phyloP scores from a whole-genome alignment of 345 rosid genomes.

The Ceriops tagal region DNA sequence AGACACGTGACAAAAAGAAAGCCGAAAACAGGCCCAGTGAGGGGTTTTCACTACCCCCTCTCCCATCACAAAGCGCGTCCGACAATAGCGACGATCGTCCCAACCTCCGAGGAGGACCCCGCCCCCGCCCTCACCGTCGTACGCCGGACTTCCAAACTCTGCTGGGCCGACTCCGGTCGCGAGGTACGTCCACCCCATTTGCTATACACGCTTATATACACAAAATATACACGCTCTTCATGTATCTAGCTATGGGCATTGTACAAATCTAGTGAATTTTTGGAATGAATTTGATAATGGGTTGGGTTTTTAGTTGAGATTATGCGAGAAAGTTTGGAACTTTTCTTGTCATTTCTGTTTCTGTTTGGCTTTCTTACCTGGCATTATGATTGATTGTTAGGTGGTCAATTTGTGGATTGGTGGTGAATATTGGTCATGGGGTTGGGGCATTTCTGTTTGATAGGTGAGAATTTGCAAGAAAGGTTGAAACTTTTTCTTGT shows the following conservation, averaged over 20 bases:
- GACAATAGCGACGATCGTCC: conserved; percentile 81
- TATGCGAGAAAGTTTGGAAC: background rate
- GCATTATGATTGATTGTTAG: background rate
- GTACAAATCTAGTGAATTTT: background rate
- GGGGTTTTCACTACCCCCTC: conserved; percentile 24
- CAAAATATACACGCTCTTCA: no score
- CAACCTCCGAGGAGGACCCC: conserved; percentile 93
- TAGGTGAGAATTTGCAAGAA: background rate
- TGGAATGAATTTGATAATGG: background rate
- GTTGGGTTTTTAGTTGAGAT: background rate
- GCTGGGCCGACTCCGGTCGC: conserved; percentile 98
- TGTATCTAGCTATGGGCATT: no score
- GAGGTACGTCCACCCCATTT: conserved; percentile 41
- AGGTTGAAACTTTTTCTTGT: no score
- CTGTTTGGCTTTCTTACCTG: background rate
- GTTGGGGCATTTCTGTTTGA: background rate
- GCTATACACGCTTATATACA: no score
- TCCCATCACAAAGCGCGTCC: conserved; percentile 10
- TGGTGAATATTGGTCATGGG: background rate
- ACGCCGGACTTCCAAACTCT: conserved; percentile 82
- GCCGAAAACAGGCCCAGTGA: conserved; percentile 6
- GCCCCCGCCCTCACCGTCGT: conserved; percentile 82
- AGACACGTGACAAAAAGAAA: background rate
- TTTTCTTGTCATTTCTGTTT: background rate
- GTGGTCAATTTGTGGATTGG: background rate